Evolutionary conservation across 1,284 basidiomycete species (phyloP).

Genomic region (Cryptococcus neoformans): DNA sequence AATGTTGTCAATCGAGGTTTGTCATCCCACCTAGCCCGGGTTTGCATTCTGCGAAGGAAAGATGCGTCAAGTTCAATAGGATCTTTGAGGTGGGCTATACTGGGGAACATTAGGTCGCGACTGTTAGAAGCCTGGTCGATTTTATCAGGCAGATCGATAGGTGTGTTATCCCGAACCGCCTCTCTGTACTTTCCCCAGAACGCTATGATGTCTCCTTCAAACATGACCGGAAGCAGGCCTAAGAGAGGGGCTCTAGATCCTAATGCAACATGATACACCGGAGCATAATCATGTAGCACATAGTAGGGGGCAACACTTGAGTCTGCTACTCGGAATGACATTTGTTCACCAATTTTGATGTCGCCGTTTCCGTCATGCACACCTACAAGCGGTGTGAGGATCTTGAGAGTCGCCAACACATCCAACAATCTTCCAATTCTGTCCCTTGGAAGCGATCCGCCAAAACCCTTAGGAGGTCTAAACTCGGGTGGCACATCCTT

Average conservation of each 20-base stretch:
- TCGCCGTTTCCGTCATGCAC: constrained; percentile 9
- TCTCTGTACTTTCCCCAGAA: constrained; percentile 23
- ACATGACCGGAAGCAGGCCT: constrained; percentile 26
- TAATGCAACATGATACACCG: constrained; percentile 36
- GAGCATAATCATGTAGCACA: constrained; percentile 32
- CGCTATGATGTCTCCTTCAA: constrained; percentile 13
- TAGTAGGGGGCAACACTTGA: constrained; percentile 24
- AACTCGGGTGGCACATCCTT: constrained; percentile 21
- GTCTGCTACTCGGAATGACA: constrained; percentile 8
- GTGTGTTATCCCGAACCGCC: constrained; percentile 7
- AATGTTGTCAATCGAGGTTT: constrained; percentile 19
- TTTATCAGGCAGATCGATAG: not conserved
- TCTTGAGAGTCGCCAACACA: constrained; percentile 24
- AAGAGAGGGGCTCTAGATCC: constrained; percentile 15
- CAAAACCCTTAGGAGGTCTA: constrained; percentile 15
- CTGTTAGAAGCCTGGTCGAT: not conserved
- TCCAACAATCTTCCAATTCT: constrained; percentile 25
- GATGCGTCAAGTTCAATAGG: not conserved
- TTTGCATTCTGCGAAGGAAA: constrained; percentile 10
- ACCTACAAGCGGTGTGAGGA: constrained; percentile 27
- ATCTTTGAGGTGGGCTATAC: not conserved
- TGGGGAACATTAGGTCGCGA: not conserved
- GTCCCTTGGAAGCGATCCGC: constrained; percentile 18
- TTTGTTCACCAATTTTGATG: constrained; percentile 1
- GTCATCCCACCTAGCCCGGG: constrained; percentile 23